Conservation (phyloP, 225 moss, liverwort and hornwort species). For the Polytrichum commune region DNA sequence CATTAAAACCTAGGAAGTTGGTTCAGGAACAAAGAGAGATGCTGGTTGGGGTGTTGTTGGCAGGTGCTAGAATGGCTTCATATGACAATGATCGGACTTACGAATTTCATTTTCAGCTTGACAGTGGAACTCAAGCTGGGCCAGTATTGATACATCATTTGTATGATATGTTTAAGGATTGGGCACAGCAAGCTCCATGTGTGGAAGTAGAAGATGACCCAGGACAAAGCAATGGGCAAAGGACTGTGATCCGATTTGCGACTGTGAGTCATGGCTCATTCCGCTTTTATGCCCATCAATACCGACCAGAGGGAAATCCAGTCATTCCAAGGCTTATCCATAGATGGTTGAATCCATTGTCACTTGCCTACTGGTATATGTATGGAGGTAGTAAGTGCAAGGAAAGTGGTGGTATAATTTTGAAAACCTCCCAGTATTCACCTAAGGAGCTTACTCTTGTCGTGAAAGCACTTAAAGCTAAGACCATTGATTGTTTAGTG, state of each 20-base stretch:
- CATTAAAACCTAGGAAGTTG: conserved; percentile 46
- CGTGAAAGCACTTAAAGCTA: conserved; percentile 69
- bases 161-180: conserved; percentile 62
- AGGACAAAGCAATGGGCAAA: conserved; percentile 12
- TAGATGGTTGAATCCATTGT: conserved; percentile 83
- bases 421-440: conserved; percentile 67
- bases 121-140: conserved; percentile 47
- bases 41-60: conserved; percentile 81
- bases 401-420: conserved; percentile 58
- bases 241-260: conserved; percentile 47
- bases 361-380: conserved; percentile 98
- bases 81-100: conserved; percentile 73
- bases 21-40: conserved; percentile 70
- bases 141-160: conserved; percentile 70
- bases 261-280: conserved; percentile 89
- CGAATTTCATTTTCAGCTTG: conserved; percentile 66
- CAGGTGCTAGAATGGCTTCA: conserved; percentile 67
- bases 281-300: conserved; percentile 93
- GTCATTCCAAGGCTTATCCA: conserved; percentile 84
- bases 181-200: conserved; percentile 66
- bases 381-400: conserved; percentile 75
- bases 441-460: conserved; percentile 78
- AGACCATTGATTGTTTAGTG: conserved; percentile 69
- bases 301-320: conserved; percentile 66
- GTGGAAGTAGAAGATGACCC: conserved; percentile 29